Base-by-base conservation (phyloP, 1,284 basidiomycete genomes). In the Microbotryum saponariae region DNA sequence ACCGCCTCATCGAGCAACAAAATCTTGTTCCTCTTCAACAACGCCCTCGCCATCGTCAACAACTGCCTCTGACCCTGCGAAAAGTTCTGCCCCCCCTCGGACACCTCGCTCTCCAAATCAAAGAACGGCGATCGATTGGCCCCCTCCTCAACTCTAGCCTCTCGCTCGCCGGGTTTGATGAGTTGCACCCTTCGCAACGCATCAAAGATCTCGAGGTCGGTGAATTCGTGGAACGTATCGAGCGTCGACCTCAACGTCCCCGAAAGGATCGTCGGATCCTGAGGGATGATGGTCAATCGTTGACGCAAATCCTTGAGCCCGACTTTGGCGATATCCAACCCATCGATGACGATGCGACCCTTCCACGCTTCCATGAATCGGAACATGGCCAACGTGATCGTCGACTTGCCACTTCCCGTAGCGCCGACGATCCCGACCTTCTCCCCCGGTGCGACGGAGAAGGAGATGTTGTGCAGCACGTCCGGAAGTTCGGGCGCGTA, bases 331-430 rank as follows among this genome's bases (percentile, higher is more conserved):
- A 92, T 92, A 70, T 96, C 89, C 27, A 93, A 70, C n/a, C 82
- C 89, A 75, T 97, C 94, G 54, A 99, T 83, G 23, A 85, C 60
- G 61, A 98, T 97, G 6, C 79, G 78, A 2, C 91, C 91, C 71
- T 85, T 81, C 0, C 85, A 84, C 0, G 91, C 87, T 72, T 96
- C 91, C 25, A 94, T 89, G 72, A 96, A 94, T 56, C 96, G 85
- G 85, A 97, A 97, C 80, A 97, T 91, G 23, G 88, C 89, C 29
- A 96, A 79, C 0, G 91, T 91, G 20, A 97, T 81, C 1, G 91
- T 96, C 60, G 85, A 88, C 77, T 93, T 92, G 52, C 90, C 90
- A 27, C 78, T 77, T 20, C 94, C 93, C 0, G 92, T 97, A 7
- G 61, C 54, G 4, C 63, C 61, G 3, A 97, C 82, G 62, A 97